Base-by-base conservation (phyloP, 129 eudicot species). In the Pulicaria dysenterica region DNA sequence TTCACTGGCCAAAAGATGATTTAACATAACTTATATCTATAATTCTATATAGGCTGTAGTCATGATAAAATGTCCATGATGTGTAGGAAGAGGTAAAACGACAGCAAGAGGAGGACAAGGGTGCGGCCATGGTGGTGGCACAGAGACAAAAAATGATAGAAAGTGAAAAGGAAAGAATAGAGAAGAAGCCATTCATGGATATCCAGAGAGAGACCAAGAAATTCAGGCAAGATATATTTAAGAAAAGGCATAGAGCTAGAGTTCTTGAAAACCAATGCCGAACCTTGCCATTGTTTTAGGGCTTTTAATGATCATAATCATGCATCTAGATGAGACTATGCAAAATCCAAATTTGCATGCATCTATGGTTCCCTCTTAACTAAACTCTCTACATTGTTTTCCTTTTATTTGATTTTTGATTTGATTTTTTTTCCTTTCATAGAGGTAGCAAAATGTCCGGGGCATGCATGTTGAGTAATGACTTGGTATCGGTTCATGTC, bases 211-310 rank as follows among this genome's bases (percentile, higher is more conserved):
- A 85, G 76, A 85, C 89, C 71, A 85, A 85, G 84, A 85, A 82
- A 57, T 79, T 85, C 73, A 82, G 89, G 74, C 89, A 85, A 72
- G 77, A 82, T 15, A 82, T 85, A 57, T 85, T 85, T 80, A 85
- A 85, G 82, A 85, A 80, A 54, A 78, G 86, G 78, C 84, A 85
- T 67, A 81, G 82, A 78, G 89, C 89, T 67, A 66, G 86, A 79
- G 82, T 63, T 75, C 84, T 78, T 45, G 82, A 82, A 58, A 79
- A 56, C 71, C 89, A 78, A 58, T 38, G 79, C 70, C 68, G 82
- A 75, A 82, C 82, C 77, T 67, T 85, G 79, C 44, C 84, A 43
- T 67, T 81, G 60, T 84, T 84, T 67, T 80, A 76, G 73, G 45
- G 37, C 13, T 48, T 17, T 50, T 48, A 62, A 77, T 68, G 34